Base-by-base conservation (phyloP, 495 filamentous ascomycete genomes). In the Xylaria nigripes region DNA sequence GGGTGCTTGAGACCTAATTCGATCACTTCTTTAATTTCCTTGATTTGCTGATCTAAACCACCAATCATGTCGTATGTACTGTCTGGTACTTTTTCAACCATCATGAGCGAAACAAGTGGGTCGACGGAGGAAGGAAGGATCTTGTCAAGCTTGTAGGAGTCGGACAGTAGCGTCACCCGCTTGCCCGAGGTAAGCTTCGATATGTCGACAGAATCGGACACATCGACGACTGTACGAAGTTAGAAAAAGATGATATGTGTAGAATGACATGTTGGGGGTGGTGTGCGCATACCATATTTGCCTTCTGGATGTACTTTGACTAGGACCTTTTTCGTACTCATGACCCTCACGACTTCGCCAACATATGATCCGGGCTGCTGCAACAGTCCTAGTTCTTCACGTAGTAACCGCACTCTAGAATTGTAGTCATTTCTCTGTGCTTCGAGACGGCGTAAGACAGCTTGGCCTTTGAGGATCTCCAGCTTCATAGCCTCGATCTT, bases 31-130 rank as follows among this genome's bases (percentile, higher is more conserved):
- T 99, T 99, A 77, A 99, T 99, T 72, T 99, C 94, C 77, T 99
- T 97, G 75, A 99, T 97, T 66, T 99, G 93, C 67, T 99, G 94
- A 62, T 97, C 94, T 44, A 99, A 78, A 56, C 93, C 93, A 70
- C 93, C 93, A 63, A 99, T 99, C 93, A 99, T 99, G 74, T 99
- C 93, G 76, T 99, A 99, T 66, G 93, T 99, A 75, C 90, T 95
- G 75, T 99, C 93, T 24, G 93, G 93, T 23, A 99, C 93, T 74
- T 99, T 99, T 71, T 99, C 93, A 42, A 99, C 93, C 94, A 99
- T 97, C 93, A 99, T 99, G 64, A 99, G 89, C n/a, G 93, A 97
- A 32, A 99, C 93, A 46, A 98, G 85, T 27, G 93, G 93, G 67
- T 98, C 93, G 64, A 98, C 92, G 50, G 92, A 93, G 54, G 91